Evolutionary conservation across 768 basidiomycete species (phyloP).

Genomic region (Trichaptum fuscoviolaceum): DNA sequence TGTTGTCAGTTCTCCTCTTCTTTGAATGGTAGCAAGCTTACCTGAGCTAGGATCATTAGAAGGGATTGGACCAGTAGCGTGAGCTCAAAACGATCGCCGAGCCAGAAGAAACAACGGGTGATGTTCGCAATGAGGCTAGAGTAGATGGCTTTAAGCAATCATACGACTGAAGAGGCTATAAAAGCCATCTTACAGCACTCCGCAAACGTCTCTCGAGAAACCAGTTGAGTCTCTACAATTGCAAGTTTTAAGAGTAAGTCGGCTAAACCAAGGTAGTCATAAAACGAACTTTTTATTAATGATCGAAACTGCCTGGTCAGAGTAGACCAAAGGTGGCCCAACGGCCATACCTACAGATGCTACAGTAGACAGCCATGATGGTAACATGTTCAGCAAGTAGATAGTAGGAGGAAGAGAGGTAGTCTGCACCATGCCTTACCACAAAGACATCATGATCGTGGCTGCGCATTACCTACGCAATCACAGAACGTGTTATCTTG

Average conservation of each 20-base stretch:
- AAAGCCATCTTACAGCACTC: constrained; percentile 51
- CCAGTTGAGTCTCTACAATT: constrained; percentile 71
- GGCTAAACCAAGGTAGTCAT: constrained; percentile 7
- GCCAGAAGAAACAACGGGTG: constrained; percentile 87
- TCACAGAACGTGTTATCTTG: background rate
- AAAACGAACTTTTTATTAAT: constrained; percentile 59
- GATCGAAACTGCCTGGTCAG: constrained; percentile 79
- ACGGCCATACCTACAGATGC: constrained; percentile 82
- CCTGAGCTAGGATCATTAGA: constrained; percentile 82
- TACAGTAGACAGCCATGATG: constrained; percentile 60
- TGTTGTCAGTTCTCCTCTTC: constrained; percentile 7
- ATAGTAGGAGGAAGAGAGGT: too few relatives aligned
- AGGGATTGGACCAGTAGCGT: constrained; percentile 77
- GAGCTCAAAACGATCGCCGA: constrained; percentile 73
- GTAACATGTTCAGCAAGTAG: constrained; percentile 29
- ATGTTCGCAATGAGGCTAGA: constrained; percentile 76
- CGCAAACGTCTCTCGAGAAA: constrained; percentile 83
- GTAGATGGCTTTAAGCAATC: background rate
- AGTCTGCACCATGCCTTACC: too few relatives aligned
- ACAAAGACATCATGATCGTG: background rate
- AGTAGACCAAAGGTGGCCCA: constrained; percentile 80
- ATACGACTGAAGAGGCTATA: background rate
- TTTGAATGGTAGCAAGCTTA: constrained; percentile 24
- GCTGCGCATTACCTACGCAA: background rate
- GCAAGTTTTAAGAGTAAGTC: constrained; percentile 8